These are phyloP conservation scores for Omphalea diandra DNA, from an alignment of 441 rosid genomes.

Conservation along the genomic window DNA sequence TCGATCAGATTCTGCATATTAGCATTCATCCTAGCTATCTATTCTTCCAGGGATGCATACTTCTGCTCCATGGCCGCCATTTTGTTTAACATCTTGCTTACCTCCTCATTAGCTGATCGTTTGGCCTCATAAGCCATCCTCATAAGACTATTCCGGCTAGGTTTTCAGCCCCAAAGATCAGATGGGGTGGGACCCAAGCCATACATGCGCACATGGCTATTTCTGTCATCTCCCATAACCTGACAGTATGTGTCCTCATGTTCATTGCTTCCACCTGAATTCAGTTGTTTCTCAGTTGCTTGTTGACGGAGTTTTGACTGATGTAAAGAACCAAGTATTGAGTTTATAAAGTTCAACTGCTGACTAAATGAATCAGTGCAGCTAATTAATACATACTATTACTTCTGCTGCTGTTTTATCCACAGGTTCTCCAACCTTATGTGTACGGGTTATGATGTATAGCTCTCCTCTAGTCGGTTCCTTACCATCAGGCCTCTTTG, in stretches of 20 bases:
- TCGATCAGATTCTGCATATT: constrained; percentile 33
- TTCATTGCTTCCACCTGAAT: constrained; percentile 22
- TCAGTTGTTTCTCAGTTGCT: constrained; percentile 23
- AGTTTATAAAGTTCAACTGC: neutral
- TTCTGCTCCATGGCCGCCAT: constrained; percentile 43
- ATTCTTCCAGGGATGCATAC: constrained; percentile 35
- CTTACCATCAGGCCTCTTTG: constrained; percentile 39
- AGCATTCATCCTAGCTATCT: constrained; percentile 33
- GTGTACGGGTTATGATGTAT: constrained; percentile 42
- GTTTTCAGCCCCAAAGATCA: constrained; percentile 30
- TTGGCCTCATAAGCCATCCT: constrained; percentile 33
- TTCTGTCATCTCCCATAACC: too few species aligned
- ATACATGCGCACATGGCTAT: too few species aligned
- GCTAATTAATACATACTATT: constrained; percentile 30
- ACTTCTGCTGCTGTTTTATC: constrained; percentile 32
- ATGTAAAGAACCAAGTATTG: neutral
- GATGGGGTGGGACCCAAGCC: constrained; percentile 26
- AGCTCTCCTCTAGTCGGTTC: constrained; percentile 42
- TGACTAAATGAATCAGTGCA: neutral
- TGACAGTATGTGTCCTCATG: too few species aligned
- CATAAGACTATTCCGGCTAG: constrained; percentile 19
- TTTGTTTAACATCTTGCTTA: constrained; percentile 34
- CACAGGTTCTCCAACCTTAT: constrained; percentile 41
- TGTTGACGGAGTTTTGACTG: constrained; percentile 34
- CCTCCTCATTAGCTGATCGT: constrained; percentile 30